A percentile compares a stretch with the other conserved stretches of the same genome.
These are phyloP conservation scores for Rhynchosporium secalis DNA, from an alignment of 2,329 filamentous ascomycete species.

Conservation along the genomic window DNA sequence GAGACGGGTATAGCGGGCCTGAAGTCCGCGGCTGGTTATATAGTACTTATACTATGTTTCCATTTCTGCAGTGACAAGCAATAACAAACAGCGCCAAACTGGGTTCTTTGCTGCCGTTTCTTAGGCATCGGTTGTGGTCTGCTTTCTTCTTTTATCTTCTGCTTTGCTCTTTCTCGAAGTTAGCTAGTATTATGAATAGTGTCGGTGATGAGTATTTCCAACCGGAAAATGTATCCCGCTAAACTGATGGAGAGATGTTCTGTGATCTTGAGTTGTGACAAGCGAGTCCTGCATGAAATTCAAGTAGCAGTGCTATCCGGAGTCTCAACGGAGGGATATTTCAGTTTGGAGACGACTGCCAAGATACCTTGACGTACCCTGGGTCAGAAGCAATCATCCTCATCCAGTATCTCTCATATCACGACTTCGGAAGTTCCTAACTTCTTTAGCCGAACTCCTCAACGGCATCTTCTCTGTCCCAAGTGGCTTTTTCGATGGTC, in stretches of 20 bases:
- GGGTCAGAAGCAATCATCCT: not conserved
- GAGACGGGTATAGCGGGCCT: not conserved
- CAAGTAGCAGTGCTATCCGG: no score
- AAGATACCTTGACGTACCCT: not conserved
- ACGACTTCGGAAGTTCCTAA: not conserved
- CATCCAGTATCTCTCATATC: not conserved
- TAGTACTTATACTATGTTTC: slow-evolving; percentile 21
- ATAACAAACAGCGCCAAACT: slow-evolving; percentile 20
- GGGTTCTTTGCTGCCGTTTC: slow-evolving; percentile 39
- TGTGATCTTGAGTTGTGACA: no score
- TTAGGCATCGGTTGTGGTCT: not conserved
- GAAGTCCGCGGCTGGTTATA: slow-evolving; percentile 15
- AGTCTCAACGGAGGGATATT: no score
- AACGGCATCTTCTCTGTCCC: slow-evolving; percentile 70
- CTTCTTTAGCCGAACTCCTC: slow-evolving; percentile 61
- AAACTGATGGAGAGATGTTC: no score
- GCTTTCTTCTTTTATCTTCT: not conserved
- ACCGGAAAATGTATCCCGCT: no score
- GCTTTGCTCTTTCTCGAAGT: not conserved
- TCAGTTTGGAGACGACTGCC: not conserved
- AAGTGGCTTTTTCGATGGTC: slow-evolving; percentile 68
- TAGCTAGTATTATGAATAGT: not conserved
- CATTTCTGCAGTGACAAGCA: slow-evolving; percentile 19
- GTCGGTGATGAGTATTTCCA: not conserved
- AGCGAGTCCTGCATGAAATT: no score